These are phyloP conservation scores for Penicillium robsamsonii DNA, from an alignment of 495 filamentous ascomycete genomes.

Conservation along the genomic window DNA sequence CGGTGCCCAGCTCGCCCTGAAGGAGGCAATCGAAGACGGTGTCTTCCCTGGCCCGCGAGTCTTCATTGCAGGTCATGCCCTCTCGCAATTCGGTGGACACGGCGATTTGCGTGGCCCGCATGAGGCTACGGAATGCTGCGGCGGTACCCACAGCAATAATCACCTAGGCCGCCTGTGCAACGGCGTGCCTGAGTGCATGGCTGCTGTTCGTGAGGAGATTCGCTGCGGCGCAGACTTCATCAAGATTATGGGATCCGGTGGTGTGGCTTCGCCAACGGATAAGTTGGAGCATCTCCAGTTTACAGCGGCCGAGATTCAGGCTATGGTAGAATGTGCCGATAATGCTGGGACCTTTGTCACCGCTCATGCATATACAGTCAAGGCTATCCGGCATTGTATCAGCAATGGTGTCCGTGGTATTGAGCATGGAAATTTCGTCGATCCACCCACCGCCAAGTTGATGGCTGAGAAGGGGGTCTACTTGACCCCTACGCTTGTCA, in stretches of 20 bases:
- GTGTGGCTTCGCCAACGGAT: constrained; percentile 53
- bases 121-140: constrained; percentile 43
- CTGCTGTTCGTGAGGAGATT: constrained; percentile 50
- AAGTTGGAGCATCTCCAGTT: constrained; percentile 51
- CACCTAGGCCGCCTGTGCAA: constrained; percentile 45
- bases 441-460: constrained; percentile 46
- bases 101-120: constrained; percentile 44
- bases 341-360: constrained; percentile 54
- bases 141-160: constrained; percentile 31
- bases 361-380: constrained; percentile 53
- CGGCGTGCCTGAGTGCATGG: constrained; percentile 51
- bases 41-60: constrained; percentile 49
- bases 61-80: constrained; percentile 44
- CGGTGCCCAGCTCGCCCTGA: constrained; percentile 48
- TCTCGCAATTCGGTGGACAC: constrained; percentile 56
- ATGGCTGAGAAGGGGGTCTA: constrained; percentile 47
- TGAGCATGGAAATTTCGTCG: constrained; percentile 57
- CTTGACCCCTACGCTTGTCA: constrained; percentile 53
- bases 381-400: constrained; percentile 51
- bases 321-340: constrained; percentile 45
- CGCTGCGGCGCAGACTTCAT: constrained; percentile 54
- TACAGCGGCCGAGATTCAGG: constrained; percentile 50
- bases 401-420: constrained; percentile 55
- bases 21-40: constrained; percentile 51
- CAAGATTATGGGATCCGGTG: constrained; percentile 58